phyloP scores from a whole-genome alignment of 257 asterid genomes.

The Handroanthus guayacan region DNA sequence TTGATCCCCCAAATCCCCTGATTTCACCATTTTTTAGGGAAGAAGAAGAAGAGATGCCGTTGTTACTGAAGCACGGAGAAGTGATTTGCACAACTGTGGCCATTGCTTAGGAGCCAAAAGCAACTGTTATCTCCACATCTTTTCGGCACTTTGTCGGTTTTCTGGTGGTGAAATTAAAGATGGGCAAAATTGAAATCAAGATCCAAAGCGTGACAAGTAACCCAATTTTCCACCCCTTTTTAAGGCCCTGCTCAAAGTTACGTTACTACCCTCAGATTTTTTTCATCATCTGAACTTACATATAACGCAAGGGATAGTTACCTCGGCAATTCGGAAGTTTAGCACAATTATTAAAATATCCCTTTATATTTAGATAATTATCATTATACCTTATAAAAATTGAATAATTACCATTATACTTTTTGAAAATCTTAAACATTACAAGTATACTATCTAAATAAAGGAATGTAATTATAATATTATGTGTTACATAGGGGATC shows the following conservation, averaged over 20 bases:
- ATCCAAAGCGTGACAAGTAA: conserved; percentile 52
- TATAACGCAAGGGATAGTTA: too few species aligned
- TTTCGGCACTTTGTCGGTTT: conserved; percentile 7
- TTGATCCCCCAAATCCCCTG: conserved; percentile 30
- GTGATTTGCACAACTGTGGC: conserved; percentile 60
- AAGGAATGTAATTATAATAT: too few species aligned
- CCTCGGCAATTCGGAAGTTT: too few species aligned
- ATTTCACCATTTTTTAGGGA: conserved; percentile 27
- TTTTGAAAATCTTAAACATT: too few species aligned
- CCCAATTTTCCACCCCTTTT: conserved; percentile 46
- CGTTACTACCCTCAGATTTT: background rate
- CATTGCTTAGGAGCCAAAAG: conserved; percentile 48
- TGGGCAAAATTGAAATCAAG: conserved; percentile 30
- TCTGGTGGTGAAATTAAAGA: conserved; percentile 37
- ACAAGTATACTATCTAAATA: too few species aligned
- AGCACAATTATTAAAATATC: too few species aligned
- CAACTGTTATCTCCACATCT: conserved; percentile 31
- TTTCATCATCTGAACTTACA: too few species aligned
- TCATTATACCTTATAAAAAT: too few species aligned
- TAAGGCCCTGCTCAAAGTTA: background rate
- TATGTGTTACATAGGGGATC: too few species aligned
- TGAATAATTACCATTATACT: too few species aligned
- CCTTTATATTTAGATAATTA: too few species aligned
- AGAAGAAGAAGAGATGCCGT: conserved; percentile 34
- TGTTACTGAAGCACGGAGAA: conserved; percentile 39